phyloP scores from a whole-genome alignment of 495 filamentous ascomycete species.

The Trichoderma reesei region DNA sequence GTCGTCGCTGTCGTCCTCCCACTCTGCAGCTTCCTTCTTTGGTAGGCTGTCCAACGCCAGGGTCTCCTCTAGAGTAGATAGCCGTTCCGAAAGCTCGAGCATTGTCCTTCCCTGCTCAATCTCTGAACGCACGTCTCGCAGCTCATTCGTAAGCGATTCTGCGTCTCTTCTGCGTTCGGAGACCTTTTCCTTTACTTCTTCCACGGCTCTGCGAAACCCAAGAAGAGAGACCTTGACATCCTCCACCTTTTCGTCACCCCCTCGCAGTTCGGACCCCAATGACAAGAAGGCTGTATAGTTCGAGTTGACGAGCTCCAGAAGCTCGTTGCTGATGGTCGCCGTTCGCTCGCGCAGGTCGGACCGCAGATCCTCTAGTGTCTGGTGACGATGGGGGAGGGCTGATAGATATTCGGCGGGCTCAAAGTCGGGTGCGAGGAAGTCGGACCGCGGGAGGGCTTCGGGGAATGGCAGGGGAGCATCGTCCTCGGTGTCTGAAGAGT shows the following conservation, averaged over 20 bases:
- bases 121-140: constrained; percentile 28
- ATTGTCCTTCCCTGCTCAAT: constrained; percentile 53
- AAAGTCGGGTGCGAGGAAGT: constrained; percentile 73
- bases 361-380: constrained; percentile 90
- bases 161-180: constrained; percentile 37
- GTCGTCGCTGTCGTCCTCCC: constrained; percentile 24
- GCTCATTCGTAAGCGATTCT: constrained; percentile 29
- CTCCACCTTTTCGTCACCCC: constrained; percentile 85
- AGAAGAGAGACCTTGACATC: constrained; percentile 81
- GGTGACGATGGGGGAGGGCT: constrained; percentile 73
- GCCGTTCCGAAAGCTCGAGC: constrained; percentile 58
- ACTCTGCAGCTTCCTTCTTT: constrained; percentile 21
- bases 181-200: constrained; percentile 40
- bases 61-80: constrained; percentile 65
- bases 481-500: constrained; percentile 36
- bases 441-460: constrained; percentile 61
- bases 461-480: constrained; percentile 72
- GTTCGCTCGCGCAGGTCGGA: constrained; percentile 70
- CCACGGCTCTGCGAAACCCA: constrained; percentile 72
- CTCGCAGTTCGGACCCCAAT: constrained; percentile 68
- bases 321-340: constrained; percentile 65
- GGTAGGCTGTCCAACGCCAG: constrained; percentile 38
- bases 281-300: constrained; percentile 87
- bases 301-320: constrained; percentile 86
- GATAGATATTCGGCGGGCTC: constrained; percentile 75